These are phyloP conservation scores for Venturia nashicola DNA, from an alignment of 2,329 filamentous ascomycete species.

Conservation along the genomic window DNA sequence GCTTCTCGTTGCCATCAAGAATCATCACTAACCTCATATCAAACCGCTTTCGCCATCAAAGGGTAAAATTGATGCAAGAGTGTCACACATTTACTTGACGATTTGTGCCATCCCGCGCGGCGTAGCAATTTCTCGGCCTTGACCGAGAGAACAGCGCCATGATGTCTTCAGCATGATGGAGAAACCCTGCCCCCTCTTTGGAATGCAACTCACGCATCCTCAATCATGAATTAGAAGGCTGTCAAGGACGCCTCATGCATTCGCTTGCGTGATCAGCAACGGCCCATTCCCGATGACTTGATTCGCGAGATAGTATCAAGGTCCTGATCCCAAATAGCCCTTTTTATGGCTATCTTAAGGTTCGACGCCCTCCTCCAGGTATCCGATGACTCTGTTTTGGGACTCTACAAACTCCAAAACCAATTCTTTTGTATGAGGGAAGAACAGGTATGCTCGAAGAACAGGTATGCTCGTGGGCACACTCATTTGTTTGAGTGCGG, in stretches of 20 bases:
- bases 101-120: neutral
- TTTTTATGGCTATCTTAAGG: neutral
- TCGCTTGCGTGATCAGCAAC: neutral
- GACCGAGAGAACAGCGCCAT: no score
- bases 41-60: neutral
- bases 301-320: neutral
- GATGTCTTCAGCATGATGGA: neutral
- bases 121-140: neutral
- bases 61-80: neutral
- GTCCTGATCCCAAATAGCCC: neutral
- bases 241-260: neutral
- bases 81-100: neutral
- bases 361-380: neutral
- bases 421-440: neutral
- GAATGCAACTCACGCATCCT: neutral
- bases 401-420: neutral
- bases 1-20: neutral
- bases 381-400: neutral
- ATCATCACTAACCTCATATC: neutral
- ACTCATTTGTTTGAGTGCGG: neutral
- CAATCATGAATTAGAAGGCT: neutral
- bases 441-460: constrained; percentile 1
- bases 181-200: neutral
- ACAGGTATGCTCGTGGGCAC: neutral
- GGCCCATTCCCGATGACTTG: neutral